Base-by-base conservation (phyloP, 192 early-diverging fungal species). In the Chytriomyces hyalinus region DNA sequence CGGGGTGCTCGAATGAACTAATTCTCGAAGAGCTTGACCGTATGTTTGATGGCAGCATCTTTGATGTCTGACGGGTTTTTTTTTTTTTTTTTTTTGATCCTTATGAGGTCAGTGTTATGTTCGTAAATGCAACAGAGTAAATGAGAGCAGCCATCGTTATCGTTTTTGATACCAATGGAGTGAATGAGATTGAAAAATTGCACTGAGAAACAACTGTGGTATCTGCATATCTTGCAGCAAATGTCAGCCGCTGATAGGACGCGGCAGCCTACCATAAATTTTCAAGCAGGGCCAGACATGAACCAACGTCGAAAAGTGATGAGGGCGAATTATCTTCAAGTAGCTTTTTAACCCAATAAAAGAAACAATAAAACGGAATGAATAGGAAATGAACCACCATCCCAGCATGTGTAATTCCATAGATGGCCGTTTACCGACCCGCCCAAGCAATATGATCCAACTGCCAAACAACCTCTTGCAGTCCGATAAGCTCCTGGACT, bases 401-500 rank as follows among this genome's bases (percentile, higher is more conserved):
- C 22, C 22, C 17, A 22, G 57, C 15, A 4, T n/a, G 57, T 22
- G 15, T 22, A 60, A n/a, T 60, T 5, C 17, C 22, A 60, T 60
- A n/a, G 57, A 22, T n/a, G 22, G 57, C 22, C 44, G 10, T 26
- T 57, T 45, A 73, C n/a, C 71, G 71, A 7, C 36, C 6, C 13
- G 49, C 53, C 36, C 26, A 11, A 1, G 45, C 36, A 26, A 73
- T 62, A 45, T 73, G 24, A 17, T 73, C 60, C 60, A 73, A 45
- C 28, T 62, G 45, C 22, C n/a, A 43, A 62, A 49, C 24, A 8
- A 73, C 60, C 17, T 73, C 71, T 17, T 49, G 44, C 59, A 73
- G 45, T 43, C 71, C 71, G 61, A 73, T 49, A 13, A 73, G 45
- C 26, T 73, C 71, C 10, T 73, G 71, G 26, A 73, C 9, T 45